phyloP scores from a whole-genome alignment of 176 grass and related monocot genomes.

The Carex myosuroides region DNA sequence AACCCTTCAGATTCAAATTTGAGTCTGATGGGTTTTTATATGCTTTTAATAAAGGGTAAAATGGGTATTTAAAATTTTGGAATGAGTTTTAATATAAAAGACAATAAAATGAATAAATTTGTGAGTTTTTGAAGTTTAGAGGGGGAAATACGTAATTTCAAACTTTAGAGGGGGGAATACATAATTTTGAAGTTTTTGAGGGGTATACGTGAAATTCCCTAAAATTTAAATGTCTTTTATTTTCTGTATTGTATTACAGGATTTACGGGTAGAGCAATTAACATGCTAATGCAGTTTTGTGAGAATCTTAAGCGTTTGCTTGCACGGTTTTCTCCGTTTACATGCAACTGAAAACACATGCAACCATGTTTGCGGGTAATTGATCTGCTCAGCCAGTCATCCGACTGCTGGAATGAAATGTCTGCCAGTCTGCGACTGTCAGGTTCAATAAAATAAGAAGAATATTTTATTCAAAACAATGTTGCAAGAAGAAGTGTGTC shows the following conservation, averaged over 20 bases:
- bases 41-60: too few relatives aligned
- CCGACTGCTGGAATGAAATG: not conserved
- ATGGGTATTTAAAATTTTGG: too few relatives aligned
- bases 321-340: not conserved
- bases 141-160: too few relatives aligned
- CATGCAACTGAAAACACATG: not conserved
- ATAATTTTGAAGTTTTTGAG: too few relatives aligned
- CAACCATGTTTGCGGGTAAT: not conserved
- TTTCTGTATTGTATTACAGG: not conserved
- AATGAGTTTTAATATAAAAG: too few relatives aligned
- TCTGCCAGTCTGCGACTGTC: not conserved
- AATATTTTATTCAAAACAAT: not conserved
- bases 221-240: not conserved
- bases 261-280: not conserved
- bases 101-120: too few relatives aligned
- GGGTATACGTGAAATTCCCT: too few relatives aligned
- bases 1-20: too few relatives aligned
- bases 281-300: not conserved
- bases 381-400: not conserved
- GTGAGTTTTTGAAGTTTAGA: too few relatives aligned
- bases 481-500: not conserved
- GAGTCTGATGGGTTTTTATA: too few relatives aligned
- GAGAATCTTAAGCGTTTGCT: not conserved
- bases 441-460: not conserved
- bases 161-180: too few relatives aligned